Percentiles rank a stretch among this genome's conserved stretches.
These are phyloP conservation scores for Lentinula edodes DNA, from an alignment of 768 basidiomycete species.

Conservation along the genomic window DNA sequence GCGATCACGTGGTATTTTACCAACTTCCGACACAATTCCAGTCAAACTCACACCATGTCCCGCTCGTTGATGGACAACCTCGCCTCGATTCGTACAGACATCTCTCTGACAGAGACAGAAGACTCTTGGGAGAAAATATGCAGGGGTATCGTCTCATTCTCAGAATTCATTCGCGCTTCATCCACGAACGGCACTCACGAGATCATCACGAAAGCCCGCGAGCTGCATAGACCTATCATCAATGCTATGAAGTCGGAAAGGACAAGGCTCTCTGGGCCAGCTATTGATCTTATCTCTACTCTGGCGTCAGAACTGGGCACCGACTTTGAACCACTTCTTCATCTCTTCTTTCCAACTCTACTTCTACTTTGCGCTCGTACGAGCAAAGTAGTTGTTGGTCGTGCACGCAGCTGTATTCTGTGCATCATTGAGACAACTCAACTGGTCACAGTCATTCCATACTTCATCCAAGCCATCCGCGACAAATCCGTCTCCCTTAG, in stretches of 20 bases:
- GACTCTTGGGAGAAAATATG: constrained; percentile 75
- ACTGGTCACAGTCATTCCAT: constrained; percentile 55
- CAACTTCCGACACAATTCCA: neutral
- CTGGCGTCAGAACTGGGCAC: constrained; percentile 51
- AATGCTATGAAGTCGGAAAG: constrained; percentile 69
- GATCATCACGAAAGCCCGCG: constrained; percentile 44
- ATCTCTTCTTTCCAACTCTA: constrained; percentile 64
- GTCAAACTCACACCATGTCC: neutral
- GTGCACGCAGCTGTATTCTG: constrained; percentile 56
- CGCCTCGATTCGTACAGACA: constrained; percentile 11
- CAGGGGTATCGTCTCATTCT: constrained; percentile 40
- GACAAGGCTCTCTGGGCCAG: constrained; percentile 60
- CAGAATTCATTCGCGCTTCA: constrained; percentile 43
- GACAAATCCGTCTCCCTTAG: constrained; percentile 69
- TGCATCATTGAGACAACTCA: constrained; percentile 64
- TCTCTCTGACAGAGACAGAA: constrained; percentile 59
- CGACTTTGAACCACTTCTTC: constrained; percentile 62
- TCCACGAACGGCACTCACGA: constrained; percentile 47
- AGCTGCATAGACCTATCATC: constrained; percentile 47
- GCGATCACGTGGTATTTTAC: neutral
- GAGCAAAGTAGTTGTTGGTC: constrained; percentile 72
- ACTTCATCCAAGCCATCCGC: constrained; percentile 51
- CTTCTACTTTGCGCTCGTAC: constrained; percentile 64
- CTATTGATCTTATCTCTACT: constrained; percentile 55
- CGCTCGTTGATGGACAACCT: neutral